Percentiles rank a stretch among this genome's conserved stretches.
phyloP scores from a whole-genome alignment of 2,329 filamentous ascomycete species.

The Fusarium penzigii region DNA sequence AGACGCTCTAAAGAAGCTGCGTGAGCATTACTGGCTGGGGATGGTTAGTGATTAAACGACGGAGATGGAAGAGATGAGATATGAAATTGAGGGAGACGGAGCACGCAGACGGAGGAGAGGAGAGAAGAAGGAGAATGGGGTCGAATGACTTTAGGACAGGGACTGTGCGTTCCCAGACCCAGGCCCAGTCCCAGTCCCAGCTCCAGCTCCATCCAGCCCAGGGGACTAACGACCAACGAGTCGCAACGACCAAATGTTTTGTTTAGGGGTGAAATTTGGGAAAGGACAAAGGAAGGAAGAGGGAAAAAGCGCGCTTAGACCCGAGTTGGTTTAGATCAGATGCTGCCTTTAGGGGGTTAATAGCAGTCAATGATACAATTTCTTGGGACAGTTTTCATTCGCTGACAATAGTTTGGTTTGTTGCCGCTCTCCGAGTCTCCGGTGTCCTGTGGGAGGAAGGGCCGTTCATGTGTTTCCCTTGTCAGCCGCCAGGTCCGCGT shows the following conservation, averaged over 20 bases:
- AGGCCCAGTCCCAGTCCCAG: slow-evolving; percentile 2
- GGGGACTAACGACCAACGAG: not conserved
- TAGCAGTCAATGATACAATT: too few species aligned
- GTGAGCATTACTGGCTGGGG: slow-evolving; percentile 22
- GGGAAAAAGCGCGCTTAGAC: not conserved
- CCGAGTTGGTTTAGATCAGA: not conserved
- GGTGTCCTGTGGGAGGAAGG: too few species aligned
- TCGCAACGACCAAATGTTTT: too few species aligned
- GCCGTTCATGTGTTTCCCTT: too few species aligned
- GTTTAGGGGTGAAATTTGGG: not conserved
- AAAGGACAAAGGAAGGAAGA: not conserved
- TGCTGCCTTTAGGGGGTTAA: not conserved
- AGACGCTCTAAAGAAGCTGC: slow-evolving; percentile 25
- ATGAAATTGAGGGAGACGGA: not conserved
- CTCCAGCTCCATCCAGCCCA: too few species aligned
- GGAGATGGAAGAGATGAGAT: slow-evolving; percentile 11
- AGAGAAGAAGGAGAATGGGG: slow-evolving; percentile 15
- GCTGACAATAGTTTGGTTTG: too few species aligned
- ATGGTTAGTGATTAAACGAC: slow-evolving; percentile 10
- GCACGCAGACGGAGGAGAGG: slow-evolving; percentile 9
- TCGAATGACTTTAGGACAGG: slow-evolving; percentile 19
- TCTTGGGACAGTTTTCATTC: too few species aligned
- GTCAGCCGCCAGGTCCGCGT: too few species aligned
- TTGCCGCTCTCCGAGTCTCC: too few species aligned
- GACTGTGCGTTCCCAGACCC: slow-evolving; percentile 12